Evolutionary conservation across 106 monocot species (phyloP), one percentile per base, ranked within the genome.

Genomic region (Phalaenopsis aphrodite): DNA sequence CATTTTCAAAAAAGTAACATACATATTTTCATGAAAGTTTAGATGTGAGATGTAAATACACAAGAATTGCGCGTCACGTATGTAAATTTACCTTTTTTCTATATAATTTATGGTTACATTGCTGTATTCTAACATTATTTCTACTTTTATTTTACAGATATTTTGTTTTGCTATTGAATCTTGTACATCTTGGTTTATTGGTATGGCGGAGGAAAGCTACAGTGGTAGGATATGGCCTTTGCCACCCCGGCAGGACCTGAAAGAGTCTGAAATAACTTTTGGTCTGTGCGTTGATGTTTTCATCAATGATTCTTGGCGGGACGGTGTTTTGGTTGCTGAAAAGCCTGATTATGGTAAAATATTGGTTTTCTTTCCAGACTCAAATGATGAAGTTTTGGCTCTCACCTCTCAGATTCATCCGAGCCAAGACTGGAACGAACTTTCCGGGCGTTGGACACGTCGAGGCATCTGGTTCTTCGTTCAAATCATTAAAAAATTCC

Each of bases 301-400:
- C 68, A 68, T 37, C 57, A 57, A 57, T 36, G 68, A 37, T 68
- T 68, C 68, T 30, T 68, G 68, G 68, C 5, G 68, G 68, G 68
- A 68, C 24, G 68, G 68, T 7, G 68, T 68, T 68, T 10, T 68
- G 68, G 12, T 68, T 30, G 68, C 9, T 9, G 30, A 3, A 36
- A 68, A 23, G 5, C 3, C 1, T 30, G 23, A 68, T 68, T 68
- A 2, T 30, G 36, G 16, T 36, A 37, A 23, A 30, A 24, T 16
- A 30, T 68, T 68, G 68, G 18, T 68, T 30, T 68, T 68, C 18
- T 68, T 68, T 68, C 68, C 68, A 68, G 68, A 36, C 68, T 36
- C 5, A 5, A 30, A 30, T 36, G 68, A 37, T 68, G 21, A 68
- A 36, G 5, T 5, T 23, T 36, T 23, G 5, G 30, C 36, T 68